Evolutionary conservation across 2,329 filamentous ascomycete genomes (phyloP).

Genomic region (Neofusicoccum cordaticola): DNA sequence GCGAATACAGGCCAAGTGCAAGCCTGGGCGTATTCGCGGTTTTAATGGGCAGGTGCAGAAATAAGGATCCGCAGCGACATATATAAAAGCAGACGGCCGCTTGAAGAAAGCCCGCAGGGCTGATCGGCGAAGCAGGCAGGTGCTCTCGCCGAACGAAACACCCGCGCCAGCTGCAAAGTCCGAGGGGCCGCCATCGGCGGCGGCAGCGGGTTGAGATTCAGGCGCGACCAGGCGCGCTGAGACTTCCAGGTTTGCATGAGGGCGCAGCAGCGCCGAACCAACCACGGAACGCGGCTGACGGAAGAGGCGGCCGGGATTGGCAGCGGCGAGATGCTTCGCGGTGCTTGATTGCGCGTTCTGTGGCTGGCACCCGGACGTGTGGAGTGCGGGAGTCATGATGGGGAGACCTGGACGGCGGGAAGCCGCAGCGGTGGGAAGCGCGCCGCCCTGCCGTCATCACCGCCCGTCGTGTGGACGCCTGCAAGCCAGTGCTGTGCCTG

Average conservation of each 20-base stretch:
- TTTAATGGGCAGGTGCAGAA: constrained; percentile 5
- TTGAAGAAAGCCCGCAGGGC: neutral
- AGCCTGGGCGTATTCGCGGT: neutral
- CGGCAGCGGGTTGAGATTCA: neutral
- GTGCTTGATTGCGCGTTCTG: constrained; percentile 2
- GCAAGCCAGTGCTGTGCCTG: neutral
- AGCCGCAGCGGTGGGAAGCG: neutral
- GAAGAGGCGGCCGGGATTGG: neutral
- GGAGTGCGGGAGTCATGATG: neutral
- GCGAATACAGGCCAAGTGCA: neutral
- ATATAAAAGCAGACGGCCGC: neutral
- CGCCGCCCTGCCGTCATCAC: neutral
- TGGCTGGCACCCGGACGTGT: neutral
- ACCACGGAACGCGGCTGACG: neutral
- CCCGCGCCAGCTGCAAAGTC: neutral
- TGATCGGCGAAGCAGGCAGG: constrained; percentile 2
- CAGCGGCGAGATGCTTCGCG: neutral
- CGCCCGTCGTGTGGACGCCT: neutral
- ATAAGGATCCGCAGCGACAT: constrained; percentile 10
- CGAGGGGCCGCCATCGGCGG: neutral
- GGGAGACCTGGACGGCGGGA: neutral
- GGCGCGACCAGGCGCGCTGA: neutral
- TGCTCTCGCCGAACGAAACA: neutral
- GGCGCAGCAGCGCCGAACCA: neutral
- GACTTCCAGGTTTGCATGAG: neutral